Base-by-base conservation (phyloP, 495 filamentous ascomycete genomes). In the Neurospora pannonica region DNA sequence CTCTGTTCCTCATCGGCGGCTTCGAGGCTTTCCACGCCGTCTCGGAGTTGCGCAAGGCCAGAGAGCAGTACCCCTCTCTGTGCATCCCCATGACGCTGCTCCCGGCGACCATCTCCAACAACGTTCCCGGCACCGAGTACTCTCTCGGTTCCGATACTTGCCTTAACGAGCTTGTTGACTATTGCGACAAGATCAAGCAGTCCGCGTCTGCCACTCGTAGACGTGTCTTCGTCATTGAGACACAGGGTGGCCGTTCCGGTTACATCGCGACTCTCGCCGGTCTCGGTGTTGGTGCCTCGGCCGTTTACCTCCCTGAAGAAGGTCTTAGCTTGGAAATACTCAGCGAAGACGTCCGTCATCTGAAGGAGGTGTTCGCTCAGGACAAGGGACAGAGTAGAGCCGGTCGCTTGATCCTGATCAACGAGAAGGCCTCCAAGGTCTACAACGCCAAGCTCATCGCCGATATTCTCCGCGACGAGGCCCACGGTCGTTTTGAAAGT, bases 41-140 rank as follows among this genome's bases (percentile, higher is more conserved):
- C 69, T 92, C 91, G 43, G 91, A 98, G 82, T 87, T 99, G 46
- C 90, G 95, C 73, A 88, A 92, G 82, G 95, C 92, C 4, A 87
- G 94, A 71, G 87, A 89, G 11, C 85, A 92, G 70, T 97, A 92
- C 81, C 88, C 91, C 11, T 90, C 93, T 6, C 93, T 99, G 76
- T 93, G 93, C 80, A 98, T 99, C 76, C 97, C 97, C 70, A 94
- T 98, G 89, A 88, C 91, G 31, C 87, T 97, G 34, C 86, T 98
- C 17, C 97, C 97, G 21, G 97, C 97, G n/a, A 99, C 97, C 36
- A 94, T 99, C 80, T 95, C 92, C 77, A 98, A 98, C 86, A 99
- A 99, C 82, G 97, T 99, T 10, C 97, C 96, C 0, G 97, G 97
- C 10, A 97, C 94, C 17, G 97, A 99, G 83, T 99, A 97, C 84